A percentile compares a stretch with the other conserved stretches of the same genome.
Evolutionary conservation across 202 grass and related monocot species (phyloP).

Genomic region (Panicum virgatum): DNA sequence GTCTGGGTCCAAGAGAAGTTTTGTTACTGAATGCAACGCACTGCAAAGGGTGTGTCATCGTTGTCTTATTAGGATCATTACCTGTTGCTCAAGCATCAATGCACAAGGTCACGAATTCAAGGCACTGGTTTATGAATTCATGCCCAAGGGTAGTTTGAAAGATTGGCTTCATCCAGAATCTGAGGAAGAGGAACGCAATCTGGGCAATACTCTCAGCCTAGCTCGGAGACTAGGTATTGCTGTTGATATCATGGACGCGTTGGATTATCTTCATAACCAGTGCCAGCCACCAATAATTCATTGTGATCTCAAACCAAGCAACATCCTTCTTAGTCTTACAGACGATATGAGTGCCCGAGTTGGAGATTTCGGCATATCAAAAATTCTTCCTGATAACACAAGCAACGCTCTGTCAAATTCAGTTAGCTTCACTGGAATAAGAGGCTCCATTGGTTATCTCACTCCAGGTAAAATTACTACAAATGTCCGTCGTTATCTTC

Average conservation of each 20-base stretch:
- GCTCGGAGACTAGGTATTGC: conserved; percentile 39
- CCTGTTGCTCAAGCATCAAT: conserved; percentile 36
- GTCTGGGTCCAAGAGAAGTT: conserved; percentile 32
- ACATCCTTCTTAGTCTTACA: conserved; percentile 37
- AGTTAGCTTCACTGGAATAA: conserved; percentile 43
- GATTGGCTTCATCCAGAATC: conserved; percentile 29
- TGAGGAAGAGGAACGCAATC: not conserved
- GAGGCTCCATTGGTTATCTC: conserved; percentile 52
- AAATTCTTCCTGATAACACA: conserved; percentile 30
- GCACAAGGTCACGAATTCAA: conserved; percentile 43
- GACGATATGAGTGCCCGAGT: conserved; percentile 41
- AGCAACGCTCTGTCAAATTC: conserved; percentile 19
- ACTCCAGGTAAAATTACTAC: conserved; percentile 34
- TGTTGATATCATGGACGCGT: conserved; percentile 46
- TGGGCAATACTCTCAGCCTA: conserved; percentile 20
- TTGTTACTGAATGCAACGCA: conserved; percentile 32
- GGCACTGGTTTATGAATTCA: conserved; percentile 49
- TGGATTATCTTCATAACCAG: conserved; percentile 57
- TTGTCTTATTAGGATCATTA: conserved; percentile 43
- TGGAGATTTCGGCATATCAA: conserved; percentile 56
- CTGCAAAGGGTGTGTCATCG: conserved; percentile 22
- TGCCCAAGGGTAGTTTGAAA: conserved; percentile 41
- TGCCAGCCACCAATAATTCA: conserved; percentile 41
- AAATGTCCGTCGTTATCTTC: not conserved
- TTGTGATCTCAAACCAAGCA: conserved; percentile 44